Conservation (phyloP, 208 protist species). For the Trypanosoma theileri region DNA sequence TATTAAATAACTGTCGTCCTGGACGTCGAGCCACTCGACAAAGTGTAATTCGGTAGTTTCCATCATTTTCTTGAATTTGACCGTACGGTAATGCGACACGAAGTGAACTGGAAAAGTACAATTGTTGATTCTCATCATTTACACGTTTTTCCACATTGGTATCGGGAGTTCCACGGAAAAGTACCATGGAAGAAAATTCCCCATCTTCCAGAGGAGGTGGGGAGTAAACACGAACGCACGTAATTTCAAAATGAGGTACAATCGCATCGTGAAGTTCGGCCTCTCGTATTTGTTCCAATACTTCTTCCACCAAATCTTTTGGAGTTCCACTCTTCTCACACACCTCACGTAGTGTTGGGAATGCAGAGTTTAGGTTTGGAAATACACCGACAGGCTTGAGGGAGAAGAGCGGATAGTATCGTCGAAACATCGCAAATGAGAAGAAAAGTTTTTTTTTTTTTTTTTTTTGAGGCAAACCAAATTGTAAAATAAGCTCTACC, state of each 20-base stretch:
- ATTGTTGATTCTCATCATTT: too few species aligned
- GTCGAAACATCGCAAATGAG: background rate
- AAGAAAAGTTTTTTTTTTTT: too few species aligned
- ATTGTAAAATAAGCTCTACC: too few species aligned
- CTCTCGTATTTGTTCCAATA: conserved; percentile 19
- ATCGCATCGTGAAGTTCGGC: background rate
- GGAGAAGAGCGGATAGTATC: background rate
- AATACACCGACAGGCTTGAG: conserved; percentile 10
- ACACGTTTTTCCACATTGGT: conserved; percentile 4
- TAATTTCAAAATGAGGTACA: conserved; percentile 2
- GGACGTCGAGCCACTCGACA: conserved; percentile 18
- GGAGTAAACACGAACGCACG: conserved; percentile 15
- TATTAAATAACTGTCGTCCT: conserved; percentile 11
- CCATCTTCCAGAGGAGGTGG: conserved; percentile 13
- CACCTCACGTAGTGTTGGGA: conserved; percentile 7
- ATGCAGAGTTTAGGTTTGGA: conserved; percentile 5
- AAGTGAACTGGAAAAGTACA: conserved; percentile 28
- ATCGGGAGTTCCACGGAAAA: conserved; percentile 19
- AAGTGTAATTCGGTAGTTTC: conserved; percentile 7
- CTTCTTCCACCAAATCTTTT: background rate
- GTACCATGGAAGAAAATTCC: background rate
- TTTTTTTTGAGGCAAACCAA: too few species aligned
- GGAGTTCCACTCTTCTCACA: conserved; percentile 18
- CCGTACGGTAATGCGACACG: conserved; percentile 20
- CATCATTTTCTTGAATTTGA: background rate